Percentiles rank a stretch among this genome's conserved stretches.
These are phyloP conservation scores for Ophiobolus disseminans DNA, from an alignment of 2,329 filamentous ascomycete species.

Conservation along the genomic window DNA sequence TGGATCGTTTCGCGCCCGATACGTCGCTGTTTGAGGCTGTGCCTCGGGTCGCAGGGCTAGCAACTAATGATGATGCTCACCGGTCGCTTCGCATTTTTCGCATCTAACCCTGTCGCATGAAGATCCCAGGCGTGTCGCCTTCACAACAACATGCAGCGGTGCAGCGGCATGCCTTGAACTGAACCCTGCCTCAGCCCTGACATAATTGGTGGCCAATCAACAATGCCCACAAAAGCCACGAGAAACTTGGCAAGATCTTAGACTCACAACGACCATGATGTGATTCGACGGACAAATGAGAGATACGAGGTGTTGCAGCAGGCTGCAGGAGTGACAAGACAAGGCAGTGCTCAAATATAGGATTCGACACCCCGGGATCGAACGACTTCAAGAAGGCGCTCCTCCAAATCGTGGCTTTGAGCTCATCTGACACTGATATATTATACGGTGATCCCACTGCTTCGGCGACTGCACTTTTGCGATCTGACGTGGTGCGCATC, in stretches of 20 bases:
- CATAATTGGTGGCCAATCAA: slow-evolving; percentile 12
- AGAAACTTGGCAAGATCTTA: slow-evolving; percentile 26
- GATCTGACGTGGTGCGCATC: too few species aligned
- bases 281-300: slow-evolving; percentile 20
- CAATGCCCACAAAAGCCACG: slow-evolving; percentile 7
- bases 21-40: slow-evolving; percentile 7
- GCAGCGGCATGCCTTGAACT: background rate
- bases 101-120: slow-evolving; percentile 13
- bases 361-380: background rate
- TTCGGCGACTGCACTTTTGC: background rate
- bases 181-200: slow-evolving; percentile 14
- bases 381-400: slow-evolving; percentile 15
- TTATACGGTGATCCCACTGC: background rate
- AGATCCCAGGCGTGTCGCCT: background rate
- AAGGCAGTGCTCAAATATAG: slow-evolving; percentile 24
- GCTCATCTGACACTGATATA: background rate
- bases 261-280: slow-evolving; percentile 2
- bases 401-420: slow-evolving; percentile 6
- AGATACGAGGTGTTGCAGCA: slow-evolving; percentile 18
- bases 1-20: background rate
- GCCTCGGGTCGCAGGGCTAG: background rate
- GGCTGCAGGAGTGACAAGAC: too few species aligned
- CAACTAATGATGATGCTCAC: slow-evolving; percentile 1
- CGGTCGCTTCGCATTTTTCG: slow-evolving; percentile 20
- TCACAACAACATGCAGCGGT: slow-evolving; percentile 2